Evolutionary conservation across 2,329 filamentous ascomycete species (phyloP), one percentile per base, ranked within the genome.

Genomic region (Alternaria arborescens): DNA sequence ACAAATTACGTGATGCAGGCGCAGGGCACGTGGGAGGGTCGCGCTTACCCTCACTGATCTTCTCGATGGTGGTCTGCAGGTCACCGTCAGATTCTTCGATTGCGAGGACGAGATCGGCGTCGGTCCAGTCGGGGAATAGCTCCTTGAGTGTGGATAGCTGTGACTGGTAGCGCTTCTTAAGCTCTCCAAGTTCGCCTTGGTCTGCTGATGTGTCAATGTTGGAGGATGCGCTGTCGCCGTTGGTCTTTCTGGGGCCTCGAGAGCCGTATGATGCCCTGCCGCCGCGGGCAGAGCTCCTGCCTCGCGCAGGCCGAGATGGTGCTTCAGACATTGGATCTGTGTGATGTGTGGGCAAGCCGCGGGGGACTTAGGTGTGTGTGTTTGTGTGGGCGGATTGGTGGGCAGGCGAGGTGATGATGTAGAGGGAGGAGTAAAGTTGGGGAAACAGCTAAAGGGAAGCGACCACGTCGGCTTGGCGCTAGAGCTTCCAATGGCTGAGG

Each of bases 91-190:
- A 91, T 84, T 99, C 95, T 80, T 97, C 89, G 61, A 99, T 86
- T 64, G 94, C 94, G 79, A 95, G 95, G 67, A 98, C 88, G 66
- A 98, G 88, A 79, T 98, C 94, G 79, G 94, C 92, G 76, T 97
- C 92, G 71, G 93, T 94, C 95, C 94, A 98, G 80, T 93, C 91
- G 61, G 92, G 89, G 83, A 97, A 97, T 83, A 98, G 89, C 80
- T 97, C 94, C 83, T 92, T 93, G 78, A 99, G 89, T 74, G 90
- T 88, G 64, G 85, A 85, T 72, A 97, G 87, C 82, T 94, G 92
- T 75, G 84, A 83, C 74, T 91, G 87, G 78, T 97, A 95, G 79
- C 92, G 89, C 85, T 92, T 93, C 87, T 96, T 96, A 78, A 98
- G 88, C 82, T 96, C 89, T 77, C 91, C 92, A 69, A 98, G 87